Conservation (phyloP, 495 filamentous ascomycete genomes). For the Penicillium lividum region DNA sequence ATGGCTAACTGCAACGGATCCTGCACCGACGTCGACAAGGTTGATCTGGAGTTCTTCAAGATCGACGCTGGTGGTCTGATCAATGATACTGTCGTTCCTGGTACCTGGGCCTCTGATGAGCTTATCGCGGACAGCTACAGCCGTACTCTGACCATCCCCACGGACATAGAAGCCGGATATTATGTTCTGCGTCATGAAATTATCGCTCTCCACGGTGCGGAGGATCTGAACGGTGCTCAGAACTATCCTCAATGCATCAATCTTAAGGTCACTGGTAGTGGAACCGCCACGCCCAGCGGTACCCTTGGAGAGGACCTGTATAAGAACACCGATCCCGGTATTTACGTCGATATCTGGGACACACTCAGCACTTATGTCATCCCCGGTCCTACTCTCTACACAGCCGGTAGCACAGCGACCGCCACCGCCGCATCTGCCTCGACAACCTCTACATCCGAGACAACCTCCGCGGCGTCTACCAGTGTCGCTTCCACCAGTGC, state of each 20-base stretch:
- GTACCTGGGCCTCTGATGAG: constrained; percentile 64
- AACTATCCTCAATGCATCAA: constrained; percentile 77
- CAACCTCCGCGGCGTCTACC: constrained; percentile 27
- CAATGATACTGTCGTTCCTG: constrained; percentile 30
- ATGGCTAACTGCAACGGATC: constrained; percentile 69
- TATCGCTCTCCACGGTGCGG: constrained; percentile 68
- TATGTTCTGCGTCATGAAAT: constrained; percentile 81
- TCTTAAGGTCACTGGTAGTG: constrained; percentile 64
- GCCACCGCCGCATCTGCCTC: constrained; percentile 17
- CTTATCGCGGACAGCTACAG: constrained; percentile 65
- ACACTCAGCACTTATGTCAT: constrained; percentile 49
- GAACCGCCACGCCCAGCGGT: constrained; percentile 55
- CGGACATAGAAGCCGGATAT: constrained; percentile 60
- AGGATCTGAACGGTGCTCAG: constrained; percentile 61
- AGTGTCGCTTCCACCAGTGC: constrained; percentile 14
- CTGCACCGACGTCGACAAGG: constrained; percentile 64
- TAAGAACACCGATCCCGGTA: constrained; percentile 56
- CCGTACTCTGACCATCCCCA: constrained; percentile 67
- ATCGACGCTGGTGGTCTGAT: constrained; percentile 62
- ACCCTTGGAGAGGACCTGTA: constrained; percentile 61
- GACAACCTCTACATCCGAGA: constrained; percentile 5
- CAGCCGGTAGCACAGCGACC: constrained; percentile 21
- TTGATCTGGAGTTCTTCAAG: constrained; percentile 70
- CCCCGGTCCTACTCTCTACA: constrained; percentile 52
- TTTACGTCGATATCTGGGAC: constrained; percentile 63